Evolutionary conservation across 495 filamentous ascomycete genomes (phyloP).

Genomic region (Sordaria brevicollis): DNA sequence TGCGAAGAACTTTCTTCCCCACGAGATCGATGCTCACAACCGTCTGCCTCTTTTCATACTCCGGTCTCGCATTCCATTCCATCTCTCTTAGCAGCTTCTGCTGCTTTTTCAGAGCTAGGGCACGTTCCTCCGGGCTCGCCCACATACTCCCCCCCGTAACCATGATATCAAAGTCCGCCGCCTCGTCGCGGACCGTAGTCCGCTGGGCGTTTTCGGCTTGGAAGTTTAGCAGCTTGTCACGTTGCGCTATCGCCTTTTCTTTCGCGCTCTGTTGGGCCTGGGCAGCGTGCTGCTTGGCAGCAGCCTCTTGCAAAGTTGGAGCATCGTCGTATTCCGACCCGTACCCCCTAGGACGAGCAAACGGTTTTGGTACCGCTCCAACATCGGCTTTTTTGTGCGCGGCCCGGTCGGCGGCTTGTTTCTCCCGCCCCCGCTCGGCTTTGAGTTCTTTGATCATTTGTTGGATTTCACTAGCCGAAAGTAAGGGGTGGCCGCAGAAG

Average conservation of each 20-base stretch:
- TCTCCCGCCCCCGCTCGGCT: constrained; percentile 77
- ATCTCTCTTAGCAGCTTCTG: constrained; percentile 79
- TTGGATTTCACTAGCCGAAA: constrained; percentile 62
- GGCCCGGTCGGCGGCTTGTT: constrained; percentile 66
- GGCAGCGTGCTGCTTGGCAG: not conserved
- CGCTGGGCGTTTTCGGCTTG: constrained; percentile 82
- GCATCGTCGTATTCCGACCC: constrained; percentile 18
- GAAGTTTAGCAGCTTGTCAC: constrained; percentile 72
- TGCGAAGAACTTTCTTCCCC: constrained; percentile 64
- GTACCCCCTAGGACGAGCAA: constrained; percentile 34
- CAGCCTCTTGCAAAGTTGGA: not conserved
- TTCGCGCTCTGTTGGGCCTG: constrained; percentile 17
- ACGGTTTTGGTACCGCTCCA: constrained; percentile 35
- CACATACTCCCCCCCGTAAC: constrained; percentile 64
- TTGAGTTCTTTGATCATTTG: constrained; percentile 79
- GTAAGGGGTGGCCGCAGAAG: constrained; percentile 68
- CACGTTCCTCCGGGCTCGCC: constrained; percentile 80
- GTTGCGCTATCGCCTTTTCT: constrained; percentile 58
- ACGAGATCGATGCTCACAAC: constrained; percentile 80
- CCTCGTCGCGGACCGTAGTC: constrained; percentile 86
- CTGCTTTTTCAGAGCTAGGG: constrained; percentile 78
- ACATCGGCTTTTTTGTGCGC: constrained; percentile 56
- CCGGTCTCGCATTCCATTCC: constrained; percentile 82
- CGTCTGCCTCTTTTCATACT: constrained; percentile 85
- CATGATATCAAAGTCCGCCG: constrained; percentile 75